Conservation (phyloP, 768 basidiomycete species). For the Pleurotus sapidus region DNA sequence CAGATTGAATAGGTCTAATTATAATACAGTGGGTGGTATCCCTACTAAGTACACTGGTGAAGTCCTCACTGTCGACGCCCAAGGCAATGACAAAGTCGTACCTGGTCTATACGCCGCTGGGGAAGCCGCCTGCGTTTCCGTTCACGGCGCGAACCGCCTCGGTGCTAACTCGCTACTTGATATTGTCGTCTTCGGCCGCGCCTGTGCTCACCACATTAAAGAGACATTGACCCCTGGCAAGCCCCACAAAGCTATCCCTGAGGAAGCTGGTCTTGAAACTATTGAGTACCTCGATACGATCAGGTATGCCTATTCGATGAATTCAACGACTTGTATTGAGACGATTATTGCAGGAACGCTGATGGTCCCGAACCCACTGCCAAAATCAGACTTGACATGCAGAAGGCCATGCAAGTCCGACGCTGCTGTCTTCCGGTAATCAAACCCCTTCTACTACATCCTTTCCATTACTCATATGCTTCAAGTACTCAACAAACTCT, state of each 20-base stretch:
- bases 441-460: neutral
- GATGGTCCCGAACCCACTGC: constrained; percentile 84
- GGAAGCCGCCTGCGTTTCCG: constrained; percentile 98
- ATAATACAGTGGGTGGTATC: constrained; percentile 89
- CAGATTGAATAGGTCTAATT: constrained; percentile 14
- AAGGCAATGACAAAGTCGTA: constrained; percentile 91
- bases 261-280: constrained; percentile 80
- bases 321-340: neutral
- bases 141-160: constrained; percentile 98
- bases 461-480: neutral
- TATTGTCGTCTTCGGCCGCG: constrained; percentile 98
- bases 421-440: constrained; percentile 92
- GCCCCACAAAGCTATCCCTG: constrained; percentile 85
- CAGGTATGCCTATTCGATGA: constrained; percentile 34
- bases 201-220: constrained; percentile 97
- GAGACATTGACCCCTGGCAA: constrained; percentile 88
- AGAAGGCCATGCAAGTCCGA: constrained; percentile 99
- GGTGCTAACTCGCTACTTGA: constrained; percentile 99
- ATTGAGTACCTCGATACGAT: constrained; percentile 90
- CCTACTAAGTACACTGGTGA: constrained; percentile 98
- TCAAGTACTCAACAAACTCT: constrained; percentile 80
- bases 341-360: constrained; percentile 48
- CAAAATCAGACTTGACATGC: constrained; percentile 92
- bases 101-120: constrained; percentile 98
- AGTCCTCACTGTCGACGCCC: constrained; percentile 82